These are phyloP conservation scores for Helianthus tuberosus DNA, from an alignment of 129 eudicot genomes.

Conservation along the genomic window DNA sequence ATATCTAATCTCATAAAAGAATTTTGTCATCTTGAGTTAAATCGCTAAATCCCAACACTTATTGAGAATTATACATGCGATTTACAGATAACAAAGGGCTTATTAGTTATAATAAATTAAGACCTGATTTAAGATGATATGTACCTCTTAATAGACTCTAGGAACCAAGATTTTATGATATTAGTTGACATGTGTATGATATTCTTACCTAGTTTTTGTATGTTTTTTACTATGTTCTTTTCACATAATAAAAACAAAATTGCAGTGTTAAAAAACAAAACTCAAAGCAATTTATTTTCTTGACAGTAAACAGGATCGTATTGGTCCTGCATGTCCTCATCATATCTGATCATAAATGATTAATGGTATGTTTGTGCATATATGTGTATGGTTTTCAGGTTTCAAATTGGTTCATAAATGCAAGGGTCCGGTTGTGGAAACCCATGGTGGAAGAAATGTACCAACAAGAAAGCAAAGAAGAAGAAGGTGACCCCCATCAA, in stretches of 20 bases:
- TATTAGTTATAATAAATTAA: too few species aligned
- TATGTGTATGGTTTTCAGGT: conserved; percentile 54
- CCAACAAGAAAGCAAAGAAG: conserved; percentile 81
- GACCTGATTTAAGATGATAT: too few species aligned
- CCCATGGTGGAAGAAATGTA: conserved; percentile 99
- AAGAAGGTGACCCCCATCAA: conserved; percentile 27
- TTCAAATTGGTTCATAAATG: conserved; percentile 99
- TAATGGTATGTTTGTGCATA: background rate
- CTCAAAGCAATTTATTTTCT: conserved; percentile 1
- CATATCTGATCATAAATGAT: conserved; percentile 7
- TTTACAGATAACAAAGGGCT: too few species aligned
- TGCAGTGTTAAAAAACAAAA: conserved; percentile 20
- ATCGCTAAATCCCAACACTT: too few species aligned
- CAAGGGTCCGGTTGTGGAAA: conserved; percentile 98
- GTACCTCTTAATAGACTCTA: too few species aligned
- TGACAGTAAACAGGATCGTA: conserved; percentile 3
- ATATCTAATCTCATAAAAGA: too few species aligned
- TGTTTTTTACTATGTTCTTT: background rate
- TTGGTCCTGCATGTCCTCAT: conserved; percentile 15
- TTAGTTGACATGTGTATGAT: background rate
- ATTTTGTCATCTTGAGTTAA: too few species aligned
- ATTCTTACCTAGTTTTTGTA: background rate
- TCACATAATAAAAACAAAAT: conserved; percentile 16
- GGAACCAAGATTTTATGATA: too few species aligned
- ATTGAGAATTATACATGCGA: too few species aligned